Evolutionary conservation across 2,329 filamentous ascomycete genomes (phyloP).

Genomic region (Hymenoscyphus albidus): DNA sequence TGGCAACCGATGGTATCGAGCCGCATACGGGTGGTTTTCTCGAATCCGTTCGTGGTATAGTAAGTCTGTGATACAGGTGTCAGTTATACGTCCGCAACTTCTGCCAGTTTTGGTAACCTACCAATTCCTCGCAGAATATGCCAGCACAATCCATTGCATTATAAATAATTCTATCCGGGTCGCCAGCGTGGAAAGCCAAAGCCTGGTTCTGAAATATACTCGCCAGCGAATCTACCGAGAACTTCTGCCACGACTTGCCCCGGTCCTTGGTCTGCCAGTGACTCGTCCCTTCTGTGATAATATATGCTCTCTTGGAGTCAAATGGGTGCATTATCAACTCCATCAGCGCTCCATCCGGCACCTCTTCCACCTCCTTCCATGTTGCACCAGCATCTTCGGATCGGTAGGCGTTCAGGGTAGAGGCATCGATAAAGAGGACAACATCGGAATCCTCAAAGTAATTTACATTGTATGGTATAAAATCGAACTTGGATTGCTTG

Average conservation of each 20-base stretch:
- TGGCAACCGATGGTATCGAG: slow-evolving; percentile 71
- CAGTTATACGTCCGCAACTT: background rate
- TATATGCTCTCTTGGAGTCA: slow-evolving; percentile 74
- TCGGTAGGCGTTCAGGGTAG: slow-evolving; percentile 64
- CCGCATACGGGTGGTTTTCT: slow-evolving; percentile 62
- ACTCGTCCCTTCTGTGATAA: slow-evolving; percentile 62
- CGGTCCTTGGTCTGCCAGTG: slow-evolving; percentile 84
- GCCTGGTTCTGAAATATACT: slow-evolving; percentile 48
- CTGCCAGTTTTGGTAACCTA: slow-evolving; percentile 19
- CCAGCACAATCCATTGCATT: slow-evolving; percentile 67
- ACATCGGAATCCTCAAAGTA: slow-evolving; percentile 91
- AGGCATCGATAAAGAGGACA: slow-evolving; percentile 68
- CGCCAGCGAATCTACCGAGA: slow-evolving; percentile 58
- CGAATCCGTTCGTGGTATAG: slow-evolving; percentile 87
- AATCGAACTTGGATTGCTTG: slow-evolving; percentile 60
- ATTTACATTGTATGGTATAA: slow-evolving; percentile 65
- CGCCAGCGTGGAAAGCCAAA: slow-evolving; percentile 76
- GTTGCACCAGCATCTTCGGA: slow-evolving; percentile 75
- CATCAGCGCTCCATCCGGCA: slow-evolving; percentile 59
- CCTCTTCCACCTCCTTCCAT: slow-evolving; percentile 65
- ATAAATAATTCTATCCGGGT: slow-evolving; percentile 83
- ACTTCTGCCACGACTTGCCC: slow-evolving; percentile 76
- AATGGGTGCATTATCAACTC: slow-evolving; percentile 73
- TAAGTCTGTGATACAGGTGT: slow-evolving; percentile 37
- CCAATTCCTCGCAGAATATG: slow-evolving; percentile 59